Conservation (phyloP, 352 stramenopile genomes). For the Thalassiosira livingstoniorum region DNA sequence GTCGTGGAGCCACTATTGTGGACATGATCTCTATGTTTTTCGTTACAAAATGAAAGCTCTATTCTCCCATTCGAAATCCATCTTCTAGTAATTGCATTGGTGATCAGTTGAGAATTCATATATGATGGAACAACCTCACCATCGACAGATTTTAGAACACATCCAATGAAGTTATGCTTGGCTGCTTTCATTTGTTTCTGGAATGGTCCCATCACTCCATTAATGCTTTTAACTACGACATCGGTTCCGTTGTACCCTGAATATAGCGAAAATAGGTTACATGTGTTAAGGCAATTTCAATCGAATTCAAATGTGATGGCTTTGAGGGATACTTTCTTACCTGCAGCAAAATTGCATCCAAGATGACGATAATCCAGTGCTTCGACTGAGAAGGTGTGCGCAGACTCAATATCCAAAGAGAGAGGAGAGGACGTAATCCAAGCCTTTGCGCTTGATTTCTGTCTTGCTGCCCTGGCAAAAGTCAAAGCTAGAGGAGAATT, state of each 20-base stretch:
- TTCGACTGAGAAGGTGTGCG: slow-evolving; percentile 74
- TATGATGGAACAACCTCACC: slow-evolving; percentile 80
- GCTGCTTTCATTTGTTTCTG: slow-evolving; percentile 57
- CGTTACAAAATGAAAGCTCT: slow-evolving; percentile 77
- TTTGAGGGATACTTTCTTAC: too few species aligned
- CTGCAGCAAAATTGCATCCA: slow-evolving; percentile 68
- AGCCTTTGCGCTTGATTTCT: slow-evolving; percentile 27
- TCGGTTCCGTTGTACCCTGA: slow-evolving; percentile 63
- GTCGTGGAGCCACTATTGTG: too few species aligned
- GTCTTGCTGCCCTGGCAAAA: slow-evolving; percentile 44
- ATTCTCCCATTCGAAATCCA: slow-evolving; percentile 70
- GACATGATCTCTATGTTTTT: slow-evolving; percentile 55
- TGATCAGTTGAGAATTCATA: slow-evolving; percentile 71
- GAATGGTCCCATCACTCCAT: slow-evolving; percentile 68
- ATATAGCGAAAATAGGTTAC: too few species aligned
- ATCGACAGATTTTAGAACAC: slow-evolving; percentile 74
- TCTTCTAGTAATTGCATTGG: slow-evolving; percentile 74
- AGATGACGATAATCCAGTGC: slow-evolving; percentile 65
- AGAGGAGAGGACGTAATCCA: slow-evolving; percentile 48
- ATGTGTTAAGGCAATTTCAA: too few species aligned
- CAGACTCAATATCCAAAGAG: slow-evolving; percentile 70
- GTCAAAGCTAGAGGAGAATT: slow-evolving; percentile 43
- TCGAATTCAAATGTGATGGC: too few species aligned
- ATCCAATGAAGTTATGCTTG: slow-evolving; percentile 48
- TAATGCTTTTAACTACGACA: slow-evolving; percentile 76